Evolutionary conservation across 2,329 filamentous ascomycete species (phyloP).

Genomic region (Colletotrichum sp.): DNA sequence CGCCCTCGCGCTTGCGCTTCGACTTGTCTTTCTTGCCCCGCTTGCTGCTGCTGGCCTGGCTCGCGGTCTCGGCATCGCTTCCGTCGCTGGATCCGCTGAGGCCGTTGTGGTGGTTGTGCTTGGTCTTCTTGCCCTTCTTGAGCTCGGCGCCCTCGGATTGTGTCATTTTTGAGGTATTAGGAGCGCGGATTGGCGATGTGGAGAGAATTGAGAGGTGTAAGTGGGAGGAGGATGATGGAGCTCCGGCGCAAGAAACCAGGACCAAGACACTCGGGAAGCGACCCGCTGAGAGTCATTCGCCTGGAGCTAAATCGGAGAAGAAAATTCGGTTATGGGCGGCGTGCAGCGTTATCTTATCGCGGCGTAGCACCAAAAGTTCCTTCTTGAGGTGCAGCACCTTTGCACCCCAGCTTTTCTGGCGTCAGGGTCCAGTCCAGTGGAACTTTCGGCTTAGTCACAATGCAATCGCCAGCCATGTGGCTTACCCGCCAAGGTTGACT

Average conservation of each 20-base stretch:
- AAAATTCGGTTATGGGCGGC: conserved; percentile 17
- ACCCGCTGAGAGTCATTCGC: conserved; percentile 4
- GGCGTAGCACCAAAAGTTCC: not conserved
- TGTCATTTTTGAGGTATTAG: conserved; percentile 28
- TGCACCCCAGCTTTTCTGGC: not conserved
- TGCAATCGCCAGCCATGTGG: not conserved
- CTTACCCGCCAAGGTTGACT: not conserved
- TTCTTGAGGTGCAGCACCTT: not conserved
- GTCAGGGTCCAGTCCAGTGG: not conserved
- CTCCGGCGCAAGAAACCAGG: not conserved
- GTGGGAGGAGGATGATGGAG: not conserved
- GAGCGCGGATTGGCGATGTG: not conserved
- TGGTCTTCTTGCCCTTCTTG: conserved; percentile 37
- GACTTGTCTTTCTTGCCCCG: conserved; percentile 11
- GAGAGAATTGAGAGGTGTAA: conserved; percentile 24
- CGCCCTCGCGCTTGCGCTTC: conserved; percentile 27
- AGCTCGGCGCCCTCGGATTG: conserved; percentile 29
- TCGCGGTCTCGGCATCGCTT: conserved; percentile 19
- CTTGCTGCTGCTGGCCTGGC: conserved; percentile 19
- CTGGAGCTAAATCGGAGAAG: conserved; percentile 14
- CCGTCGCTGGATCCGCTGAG: conserved; percentile 20
- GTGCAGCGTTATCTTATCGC: conserved; percentile 18
- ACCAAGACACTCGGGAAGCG: not conserved
- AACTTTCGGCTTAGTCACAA: not conserved
- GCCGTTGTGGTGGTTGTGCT: conserved; percentile 29